These are phyloP conservation scores for Colletotrichum eleusines DNA, from an alignment of 2,329 filamentous ascomycete genomes.

Conservation along the genomic window DNA sequence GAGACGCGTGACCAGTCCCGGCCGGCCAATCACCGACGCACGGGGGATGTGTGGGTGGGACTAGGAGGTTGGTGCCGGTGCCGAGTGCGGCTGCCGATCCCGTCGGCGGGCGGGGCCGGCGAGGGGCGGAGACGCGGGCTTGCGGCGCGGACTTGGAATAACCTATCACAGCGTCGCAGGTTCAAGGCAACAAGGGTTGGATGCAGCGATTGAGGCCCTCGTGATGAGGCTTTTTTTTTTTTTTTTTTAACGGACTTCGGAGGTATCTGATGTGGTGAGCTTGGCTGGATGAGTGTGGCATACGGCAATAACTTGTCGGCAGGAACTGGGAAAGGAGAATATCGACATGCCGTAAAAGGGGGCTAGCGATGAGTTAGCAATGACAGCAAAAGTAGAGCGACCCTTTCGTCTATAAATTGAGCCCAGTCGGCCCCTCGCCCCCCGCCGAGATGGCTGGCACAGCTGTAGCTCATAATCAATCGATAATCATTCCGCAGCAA, in stretches of 20 bases:
- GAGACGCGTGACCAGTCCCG: conserved; percentile 19
- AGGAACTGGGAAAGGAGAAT: not conserved
- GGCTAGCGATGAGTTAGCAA: not conserved
- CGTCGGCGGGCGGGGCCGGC: conserved; percentile 17
- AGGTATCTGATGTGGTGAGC: not conserved
- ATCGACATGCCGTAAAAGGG: too few species aligned
- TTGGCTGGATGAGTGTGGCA: not conserved
- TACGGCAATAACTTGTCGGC: not conserved
- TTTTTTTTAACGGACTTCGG: not conserved
- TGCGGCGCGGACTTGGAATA: conserved; percentile 1
- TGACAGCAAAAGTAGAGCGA: not conserved
- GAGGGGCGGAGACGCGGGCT: not conserved
- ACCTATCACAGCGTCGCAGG: not conserved
- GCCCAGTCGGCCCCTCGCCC: not conserved
- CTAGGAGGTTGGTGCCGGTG: not conserved
- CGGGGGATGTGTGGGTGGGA: not conserved
- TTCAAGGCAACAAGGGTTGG: too few species aligned
- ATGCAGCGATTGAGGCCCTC: not conserved
- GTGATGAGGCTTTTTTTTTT: conserved; percentile 15
- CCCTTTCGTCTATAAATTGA: not conserved
- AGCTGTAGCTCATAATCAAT: not conserved
- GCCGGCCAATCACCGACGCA: conserved; percentile 30
- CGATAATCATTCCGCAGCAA: not conserved
- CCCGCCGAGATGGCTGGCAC: not conserved
- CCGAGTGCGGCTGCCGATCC: conserved; percentile 9